Percentiles rank a stretch among this genome's conserved stretches.
Evolutionary conservation across 176 grass and related monocot species (phyloP).

Genomic region (Puccinellia tenuiflora): DNA sequence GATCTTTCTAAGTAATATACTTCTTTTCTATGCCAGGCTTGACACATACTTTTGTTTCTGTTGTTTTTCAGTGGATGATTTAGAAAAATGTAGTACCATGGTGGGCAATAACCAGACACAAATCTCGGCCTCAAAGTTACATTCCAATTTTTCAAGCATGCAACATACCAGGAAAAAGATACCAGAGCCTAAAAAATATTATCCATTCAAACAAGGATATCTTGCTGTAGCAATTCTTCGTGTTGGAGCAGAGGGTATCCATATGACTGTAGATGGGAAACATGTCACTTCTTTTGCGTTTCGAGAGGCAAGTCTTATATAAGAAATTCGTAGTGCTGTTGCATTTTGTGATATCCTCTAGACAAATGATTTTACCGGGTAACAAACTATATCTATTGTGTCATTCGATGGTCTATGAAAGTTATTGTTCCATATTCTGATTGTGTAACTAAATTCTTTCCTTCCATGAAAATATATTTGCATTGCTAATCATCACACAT

Average conservation of each 20-base stretch:
- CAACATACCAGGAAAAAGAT: constrained; percentile 35
- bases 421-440: neutral
- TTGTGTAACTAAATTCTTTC: neutral
- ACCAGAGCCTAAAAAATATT: constrained; percentile 54
- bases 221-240: constrained; percentile 90
- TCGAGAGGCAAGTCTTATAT: constrained; percentile 57
- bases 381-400: neutral
- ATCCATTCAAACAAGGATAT: constrained; percentile 88
- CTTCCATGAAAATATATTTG: neutral
- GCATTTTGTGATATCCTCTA: neutral
- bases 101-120: constrained; percentile 56
- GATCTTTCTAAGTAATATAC: neutral
- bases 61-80: constrained; percentile 78
- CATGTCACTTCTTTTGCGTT: constrained; percentile 92
- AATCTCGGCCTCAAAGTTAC: constrained; percentile 27
- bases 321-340: neutral
- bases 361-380: neutral
- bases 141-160: constrained; percentile 55
- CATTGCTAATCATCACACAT: constrained; percentile 15
- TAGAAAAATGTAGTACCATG: constrained; percentile 77
- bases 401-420: neutral
- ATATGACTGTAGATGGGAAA: constrained; percentile 98
- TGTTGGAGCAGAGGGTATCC: constrained; percentile 69
- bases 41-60: neutral
- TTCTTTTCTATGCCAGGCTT: neutral